Evolutionary conservation across 495 filamentous ascomycete genomes (phyloP).

Genomic region (Penicillium psychrofluorescens): DNA sequence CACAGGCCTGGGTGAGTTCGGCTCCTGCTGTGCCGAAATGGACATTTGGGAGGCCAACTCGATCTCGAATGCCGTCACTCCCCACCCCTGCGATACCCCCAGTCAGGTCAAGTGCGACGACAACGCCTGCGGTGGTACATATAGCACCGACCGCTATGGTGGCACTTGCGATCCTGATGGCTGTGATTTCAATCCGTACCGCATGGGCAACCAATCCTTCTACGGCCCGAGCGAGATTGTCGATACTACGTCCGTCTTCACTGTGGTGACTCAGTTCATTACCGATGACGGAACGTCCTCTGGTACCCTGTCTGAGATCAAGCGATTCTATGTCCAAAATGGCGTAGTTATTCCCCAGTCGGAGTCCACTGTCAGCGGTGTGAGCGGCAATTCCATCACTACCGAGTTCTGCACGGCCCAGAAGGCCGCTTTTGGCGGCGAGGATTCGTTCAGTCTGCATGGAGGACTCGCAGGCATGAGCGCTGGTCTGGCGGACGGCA

Average conservation of each 20-base stretch:
- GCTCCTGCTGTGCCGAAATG: slow-evolving; percentile 65
- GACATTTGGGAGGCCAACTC: slow-evolving; percentile 66
- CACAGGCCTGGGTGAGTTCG: slow-evolving; percentile 48
- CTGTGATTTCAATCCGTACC: slow-evolving; percentile 72
- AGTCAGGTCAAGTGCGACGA: slow-evolving; percentile 51
- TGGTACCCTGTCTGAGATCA: slow-evolving; percentile 52
- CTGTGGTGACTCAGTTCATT: slow-evolving; percentile 63
- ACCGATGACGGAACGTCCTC: slow-evolving; percentile 42
- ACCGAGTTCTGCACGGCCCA: no score
- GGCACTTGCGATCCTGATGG: slow-evolving; percentile 64
- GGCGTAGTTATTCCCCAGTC: slow-evolving; percentile 55
- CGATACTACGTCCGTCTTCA: slow-evolving; percentile 55
- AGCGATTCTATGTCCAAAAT: slow-evolving; percentile 63
- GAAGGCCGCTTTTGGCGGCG: no score
- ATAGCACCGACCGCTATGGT: slow-evolving; percentile 26
- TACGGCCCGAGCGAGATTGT: slow-evolving; percentile 52
- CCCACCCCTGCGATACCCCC: slow-evolving; percentile 52
- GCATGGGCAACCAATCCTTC: slow-evolving; percentile 53
- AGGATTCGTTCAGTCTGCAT: slow-evolving; percentile 5
- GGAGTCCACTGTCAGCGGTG: slow-evolving; percentile 40
- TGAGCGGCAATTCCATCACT: slow-evolving; percentile 41
- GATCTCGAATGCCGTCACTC: slow-evolving; percentile 46
- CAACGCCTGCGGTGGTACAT: slow-evolving; percentile 44
- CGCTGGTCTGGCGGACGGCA: slow-evolving; percentile 44
- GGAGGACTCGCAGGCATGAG: slow-evolving; percentile 56